A percentile compares a stretch with the other conserved stretches of the same genome.
Evolutionary conservation across 2,329 filamentous ascomycete species (phyloP).

Genomic region (Microdochium nivale): DNA sequence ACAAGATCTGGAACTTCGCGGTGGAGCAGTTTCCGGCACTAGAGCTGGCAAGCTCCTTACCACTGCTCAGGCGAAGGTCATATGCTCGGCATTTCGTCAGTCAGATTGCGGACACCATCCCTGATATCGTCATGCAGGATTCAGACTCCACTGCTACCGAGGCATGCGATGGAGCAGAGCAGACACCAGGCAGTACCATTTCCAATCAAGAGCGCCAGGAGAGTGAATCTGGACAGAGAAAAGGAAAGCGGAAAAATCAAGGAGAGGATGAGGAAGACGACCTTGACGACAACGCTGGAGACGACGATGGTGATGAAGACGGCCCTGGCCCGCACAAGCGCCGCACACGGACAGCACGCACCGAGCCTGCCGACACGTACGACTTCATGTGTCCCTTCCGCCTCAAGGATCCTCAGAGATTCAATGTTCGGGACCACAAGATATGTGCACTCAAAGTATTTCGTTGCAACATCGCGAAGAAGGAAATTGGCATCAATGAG

Average conservation of each 20-base stretch:
- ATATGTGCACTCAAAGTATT: background rate
- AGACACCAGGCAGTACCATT: background rate
- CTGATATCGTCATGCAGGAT: background rate
- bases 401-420: background rate
- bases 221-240: background rate
- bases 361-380: background rate
- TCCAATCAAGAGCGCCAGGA: background rate
- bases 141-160: background rate
- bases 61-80: background rate
- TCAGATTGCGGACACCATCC: background rate
- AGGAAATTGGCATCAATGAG: background rate
- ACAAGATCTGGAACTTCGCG: background rate
- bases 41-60: background rate
- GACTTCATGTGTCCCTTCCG: background rate
- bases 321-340: background rate
- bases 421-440: background rate
- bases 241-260: background rate
- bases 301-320: background rate
- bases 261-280: background rate
- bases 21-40: background rate
- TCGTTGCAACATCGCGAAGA: background rate
- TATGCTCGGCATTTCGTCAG: background rate
- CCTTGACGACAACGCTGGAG: background rate
- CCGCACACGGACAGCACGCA: background rate
- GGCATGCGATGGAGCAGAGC: background rate